Base-by-base conservation (phyloP, 345 rosid genomes). In the Brassica juncea region DNA sequence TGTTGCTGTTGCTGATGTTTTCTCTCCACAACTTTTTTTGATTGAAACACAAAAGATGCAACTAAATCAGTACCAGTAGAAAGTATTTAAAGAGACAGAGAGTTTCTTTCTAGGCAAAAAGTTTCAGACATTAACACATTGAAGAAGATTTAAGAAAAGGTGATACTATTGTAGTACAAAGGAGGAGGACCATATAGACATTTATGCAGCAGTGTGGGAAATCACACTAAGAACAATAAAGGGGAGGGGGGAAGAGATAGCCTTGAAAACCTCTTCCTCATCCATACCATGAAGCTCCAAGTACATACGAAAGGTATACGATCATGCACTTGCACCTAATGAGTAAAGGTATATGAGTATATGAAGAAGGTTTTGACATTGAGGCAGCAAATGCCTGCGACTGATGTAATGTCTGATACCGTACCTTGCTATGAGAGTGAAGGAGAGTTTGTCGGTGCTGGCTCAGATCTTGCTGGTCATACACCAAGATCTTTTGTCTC, bases 401-500 rank as follows among this genome's bases (percentile, higher is more conserved):
- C 21, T 66, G 10, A n/a, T 19, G 27, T 32, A 55, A 11, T 70
- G 62, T 15, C 4, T 49, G 61, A 61, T 23, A 69, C 42, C 6
- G 0, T 72, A 91, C 97, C 88, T 87, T 89, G 84, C 73, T 80
- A 82, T 88, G 91, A 47, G 98, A 86, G 57, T 91, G 91, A 25
- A 93, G 82, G 54, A 93, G 94, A 71, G 98, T 86, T 74, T 93
- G 91, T 25, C 93, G 82, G 74, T 93, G 98, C 72, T 91, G 97
- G 79, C 89, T 88, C 78, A 90, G 74, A 84, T 93, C 98, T 87
- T 89, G 92, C 90, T n/a, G 94, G 21, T 19, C 21, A 86, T 68
- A 89, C 89, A 70, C 98, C 97, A 8, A 91, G 88, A 78, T 91
- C 92, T 34, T 34, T 6, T 6, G 37, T 91, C 86, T 93, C 98